Percentiles rank a stretch among this genome's conserved stretches.
phyloP scores from a whole-genome alignment of 805 yeast species.

The Kodamaea kaohsiungensis region DNA sequence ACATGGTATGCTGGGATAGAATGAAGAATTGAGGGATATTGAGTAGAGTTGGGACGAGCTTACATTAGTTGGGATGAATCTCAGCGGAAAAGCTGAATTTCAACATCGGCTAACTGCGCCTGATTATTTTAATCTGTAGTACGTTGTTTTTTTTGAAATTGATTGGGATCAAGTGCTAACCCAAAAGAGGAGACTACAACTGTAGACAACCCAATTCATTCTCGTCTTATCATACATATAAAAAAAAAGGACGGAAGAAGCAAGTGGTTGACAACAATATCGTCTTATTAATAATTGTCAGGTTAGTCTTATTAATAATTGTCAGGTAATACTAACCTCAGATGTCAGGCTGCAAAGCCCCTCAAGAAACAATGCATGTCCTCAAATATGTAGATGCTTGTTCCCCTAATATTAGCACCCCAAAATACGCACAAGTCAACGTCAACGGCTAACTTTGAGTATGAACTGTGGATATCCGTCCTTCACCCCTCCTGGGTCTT shows the following conservation, averaged over 20 bases:
- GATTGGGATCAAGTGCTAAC: too few species aligned
- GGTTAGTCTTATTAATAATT: neutral
- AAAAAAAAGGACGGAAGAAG: too few species aligned
- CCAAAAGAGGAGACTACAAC: too few species aligned
- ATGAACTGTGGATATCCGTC: neutral
- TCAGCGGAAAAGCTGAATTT: too few species aligned
- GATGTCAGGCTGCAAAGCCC: neutral
- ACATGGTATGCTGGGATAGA: too few species aligned
- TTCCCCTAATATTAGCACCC: neutral
- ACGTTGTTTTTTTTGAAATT: too few species aligned
- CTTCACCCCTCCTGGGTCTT: neutral
- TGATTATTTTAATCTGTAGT: too few species aligned
- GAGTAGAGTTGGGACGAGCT: too few species aligned
- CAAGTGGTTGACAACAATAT: neutral
- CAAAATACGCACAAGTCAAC: neutral
- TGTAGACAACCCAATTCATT: neutral
- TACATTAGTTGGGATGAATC: too few species aligned
- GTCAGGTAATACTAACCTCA: neutral
- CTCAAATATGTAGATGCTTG: neutral
- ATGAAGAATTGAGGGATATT: too few species aligned
- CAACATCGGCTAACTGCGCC: too few species aligned
- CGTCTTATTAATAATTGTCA: neutral
- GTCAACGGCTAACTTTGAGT: neutral
- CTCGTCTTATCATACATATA: neutral
- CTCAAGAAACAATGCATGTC: neutral